These are phyloP conservation scores for Gyrodon lividus DNA, from an alignment of 768 basidiomycete genomes.

Conservation along the genomic window DNA sequence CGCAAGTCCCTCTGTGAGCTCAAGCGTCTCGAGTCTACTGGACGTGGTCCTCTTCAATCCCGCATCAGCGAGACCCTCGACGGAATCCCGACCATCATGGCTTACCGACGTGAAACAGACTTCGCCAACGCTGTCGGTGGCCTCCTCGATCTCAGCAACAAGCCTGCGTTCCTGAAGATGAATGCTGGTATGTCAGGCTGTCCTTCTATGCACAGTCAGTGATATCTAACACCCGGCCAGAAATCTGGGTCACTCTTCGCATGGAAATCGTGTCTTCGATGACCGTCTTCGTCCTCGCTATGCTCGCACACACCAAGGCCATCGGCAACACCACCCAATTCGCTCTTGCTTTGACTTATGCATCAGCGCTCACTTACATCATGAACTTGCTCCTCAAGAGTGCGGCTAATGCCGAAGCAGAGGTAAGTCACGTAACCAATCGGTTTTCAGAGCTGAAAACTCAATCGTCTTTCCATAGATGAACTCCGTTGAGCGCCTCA, in stretches of 20 bases:
- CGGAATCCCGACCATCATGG: conserved; percentile 47
- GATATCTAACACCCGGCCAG: conserved; percentile 9
- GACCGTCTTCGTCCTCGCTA: conserved; percentile 22
- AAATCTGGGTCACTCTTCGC: conserved; percentile 33
- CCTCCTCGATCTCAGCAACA: conserved; percentile 28
- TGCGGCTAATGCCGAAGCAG: conserved; percentile 27
- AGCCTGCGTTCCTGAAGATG: conserved; percentile 25
- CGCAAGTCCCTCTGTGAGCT: conserved; percentile 47
- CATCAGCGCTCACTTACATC: conserved; percentile 25
- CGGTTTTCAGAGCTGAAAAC: not conserved
- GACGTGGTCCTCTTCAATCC: conserved; percentile 48
- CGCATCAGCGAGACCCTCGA: conserved; percentile 52
- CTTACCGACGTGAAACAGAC: conserved; percentile 38
- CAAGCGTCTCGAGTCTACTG: conserved; percentile 44
- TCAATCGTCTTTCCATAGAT: conserved; percentile 15
- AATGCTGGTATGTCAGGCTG: conserved; percentile 20
- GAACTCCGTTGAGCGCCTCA: conserved; percentile 30
- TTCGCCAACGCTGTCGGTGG: conserved; percentile 21
- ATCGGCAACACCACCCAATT: conserved; percentile 25
- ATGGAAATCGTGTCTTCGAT: conserved; percentile 30
- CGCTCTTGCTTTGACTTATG: conserved; percentile 28
- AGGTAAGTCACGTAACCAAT: conserved; percentile 10
- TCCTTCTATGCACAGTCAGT: not conserved
- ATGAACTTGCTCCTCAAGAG: conserved; percentile 29
- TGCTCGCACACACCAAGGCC: conserved; percentile 27